These are phyloP conservation scores for Coprinopsis strossmayeri DNA, from an alignment of 768 basidiomycete genomes.

Conservation along the genomic window DNA sequence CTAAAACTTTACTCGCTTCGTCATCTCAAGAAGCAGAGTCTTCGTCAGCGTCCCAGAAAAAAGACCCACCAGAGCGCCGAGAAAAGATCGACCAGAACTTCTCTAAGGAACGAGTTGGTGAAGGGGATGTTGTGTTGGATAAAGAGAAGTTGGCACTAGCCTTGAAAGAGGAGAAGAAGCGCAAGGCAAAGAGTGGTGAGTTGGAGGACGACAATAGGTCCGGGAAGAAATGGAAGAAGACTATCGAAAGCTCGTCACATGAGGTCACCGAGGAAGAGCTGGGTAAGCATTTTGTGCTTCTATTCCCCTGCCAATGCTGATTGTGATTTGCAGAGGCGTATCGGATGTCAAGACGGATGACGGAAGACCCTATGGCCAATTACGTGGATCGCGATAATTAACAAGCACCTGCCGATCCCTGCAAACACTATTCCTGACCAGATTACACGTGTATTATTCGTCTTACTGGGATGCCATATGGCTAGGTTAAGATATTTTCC, in stretches of 20 bases:
- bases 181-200: slow-evolving; percentile 52
- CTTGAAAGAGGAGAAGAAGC: slow-evolving; percentile 73
- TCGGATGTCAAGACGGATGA: slow-evolving; percentile 66
- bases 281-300: slow-evolving; percentile 37
- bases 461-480: too few relatives aligned
- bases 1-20: slow-evolving; percentile 53
- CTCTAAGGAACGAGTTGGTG: slow-evolving; percentile 74
- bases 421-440: too few relatives aligned
- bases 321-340: slow-evolving; percentile 72
- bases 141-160: slow-evolving; percentile 63
- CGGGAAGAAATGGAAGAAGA: slow-evolving; percentile 53
- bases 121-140: slow-evolving; percentile 75
- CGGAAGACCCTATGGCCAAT: slow-evolving; percentile 91
- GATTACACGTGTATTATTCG: too few relatives aligned
- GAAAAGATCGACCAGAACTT: slow-evolving; percentile 60
- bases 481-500: too few relatives aligned
- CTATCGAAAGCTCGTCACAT: slow-evolving; percentile 42
- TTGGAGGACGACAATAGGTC: slow-evolving; percentile 50
- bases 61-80: slow-evolving; percentile 23
- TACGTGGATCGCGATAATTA: slow-evolving; percentile 61
- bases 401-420: too few relatives aligned
- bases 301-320: slow-evolving; percentile 3
- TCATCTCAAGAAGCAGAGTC: slow-evolving; percentile 19
- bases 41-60: slow-evolving; percentile 8
- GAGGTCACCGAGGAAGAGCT: slow-evolving; percentile 90